phyloP scores from a whole-genome alignment of 2,329 filamentous ascomycete species.

The Pestalotiopsis sp. region DNA sequence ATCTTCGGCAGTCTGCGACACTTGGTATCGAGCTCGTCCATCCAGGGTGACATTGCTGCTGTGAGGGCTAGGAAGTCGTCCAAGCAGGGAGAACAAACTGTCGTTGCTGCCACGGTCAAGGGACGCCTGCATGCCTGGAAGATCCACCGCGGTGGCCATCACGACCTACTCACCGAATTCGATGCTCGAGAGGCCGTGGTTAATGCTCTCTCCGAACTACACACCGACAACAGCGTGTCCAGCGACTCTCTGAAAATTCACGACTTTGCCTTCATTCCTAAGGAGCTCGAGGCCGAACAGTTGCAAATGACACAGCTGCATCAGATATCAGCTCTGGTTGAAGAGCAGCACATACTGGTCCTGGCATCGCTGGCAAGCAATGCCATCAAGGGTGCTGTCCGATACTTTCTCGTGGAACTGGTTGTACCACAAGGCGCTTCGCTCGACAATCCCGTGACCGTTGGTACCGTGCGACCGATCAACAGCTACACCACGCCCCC shows the following conservation, averaged over 20 bases:
- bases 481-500: conserved; percentile 63
- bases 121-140: conserved; percentile 86
- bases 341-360: conserved; percentile 63
- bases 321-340: conserved; percentile 51
- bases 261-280: conserved; percentile 75
- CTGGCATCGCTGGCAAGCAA: conserved; percentile 61
- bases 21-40: conserved; percentile 70
- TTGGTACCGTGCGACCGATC: conserved; percentile 71
- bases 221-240: conserved; percentile 51
- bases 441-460: conserved; percentile 39
- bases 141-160: conserved; percentile 84
- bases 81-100: conserved; percentile 80
- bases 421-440: conserved; percentile 56
- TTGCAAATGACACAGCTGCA: conserved; percentile 53
- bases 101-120: conserved; percentile 77
- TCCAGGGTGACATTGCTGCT: conserved; percentile 78
- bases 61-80: conserved; percentile 74
- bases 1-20: conserved; percentile 82
- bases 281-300: conserved; percentile 53
- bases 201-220: conserved; percentile 60
- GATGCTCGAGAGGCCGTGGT: conserved; percentile 70
- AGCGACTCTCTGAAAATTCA: conserved; percentile 71
- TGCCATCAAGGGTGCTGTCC: conserved; percentile 52
- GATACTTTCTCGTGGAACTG: conserved; percentile 78
- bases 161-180: conserved; percentile 72